Percentiles rank a stretch among this genome's conserved stretches.
phyloP scores from a whole-genome alignment of 768 basidiomycete species.

The Tephrocybe sp. region DNA sequence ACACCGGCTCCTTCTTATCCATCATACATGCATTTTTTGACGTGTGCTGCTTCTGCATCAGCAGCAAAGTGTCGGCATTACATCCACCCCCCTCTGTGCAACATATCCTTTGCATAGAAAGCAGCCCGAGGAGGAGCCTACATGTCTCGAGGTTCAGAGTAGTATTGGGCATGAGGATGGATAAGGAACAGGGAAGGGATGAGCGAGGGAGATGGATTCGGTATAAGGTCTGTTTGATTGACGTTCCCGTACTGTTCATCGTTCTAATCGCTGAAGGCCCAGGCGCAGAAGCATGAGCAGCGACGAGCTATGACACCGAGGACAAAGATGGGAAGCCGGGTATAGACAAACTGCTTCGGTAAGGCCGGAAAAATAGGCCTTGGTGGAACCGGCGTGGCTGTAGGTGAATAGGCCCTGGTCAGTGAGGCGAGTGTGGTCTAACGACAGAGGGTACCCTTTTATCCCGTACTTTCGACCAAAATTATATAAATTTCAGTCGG shows the following conservation, averaged over 20 bases:
- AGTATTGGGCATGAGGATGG: slow-evolving; percentile 80
- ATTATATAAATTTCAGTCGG: too few species aligned
- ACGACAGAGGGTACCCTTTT: too few species aligned
- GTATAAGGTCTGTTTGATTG: slow-evolving; percentile 34
- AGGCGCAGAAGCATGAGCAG: slow-evolving; percentile 25
- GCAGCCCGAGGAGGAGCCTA: slow-evolving; percentile 66
- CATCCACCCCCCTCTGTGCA: neutral
- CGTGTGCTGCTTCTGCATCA: slow-evolving; percentile 85
- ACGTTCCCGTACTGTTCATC: too few species aligned
- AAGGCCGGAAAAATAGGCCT: too few species aligned
- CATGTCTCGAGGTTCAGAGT: slow-evolving; percentile 82
- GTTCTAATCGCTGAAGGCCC: too few species aligned
- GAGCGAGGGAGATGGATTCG: slow-evolving; percentile 66
- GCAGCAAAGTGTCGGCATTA: slow-evolving; percentile 54
- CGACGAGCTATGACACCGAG: slow-evolving; percentile 22
- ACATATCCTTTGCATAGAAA: neutral
- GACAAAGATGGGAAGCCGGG: slow-evolving; percentile 22
- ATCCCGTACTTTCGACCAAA: too few species aligned
- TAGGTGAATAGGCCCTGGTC: too few species aligned
- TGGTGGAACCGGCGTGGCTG: too few species aligned
- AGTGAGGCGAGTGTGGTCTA: too few species aligned
- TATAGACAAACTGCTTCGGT: too few species aligned
- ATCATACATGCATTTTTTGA: slow-evolving; percentile 90
- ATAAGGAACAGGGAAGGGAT: slow-evolving; percentile 73
- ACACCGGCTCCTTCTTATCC: slow-evolving; percentile 85